phyloP scores from a whole-genome alignment of 805 yeast genomes.

The Myxozyma neotropica region DNA sequence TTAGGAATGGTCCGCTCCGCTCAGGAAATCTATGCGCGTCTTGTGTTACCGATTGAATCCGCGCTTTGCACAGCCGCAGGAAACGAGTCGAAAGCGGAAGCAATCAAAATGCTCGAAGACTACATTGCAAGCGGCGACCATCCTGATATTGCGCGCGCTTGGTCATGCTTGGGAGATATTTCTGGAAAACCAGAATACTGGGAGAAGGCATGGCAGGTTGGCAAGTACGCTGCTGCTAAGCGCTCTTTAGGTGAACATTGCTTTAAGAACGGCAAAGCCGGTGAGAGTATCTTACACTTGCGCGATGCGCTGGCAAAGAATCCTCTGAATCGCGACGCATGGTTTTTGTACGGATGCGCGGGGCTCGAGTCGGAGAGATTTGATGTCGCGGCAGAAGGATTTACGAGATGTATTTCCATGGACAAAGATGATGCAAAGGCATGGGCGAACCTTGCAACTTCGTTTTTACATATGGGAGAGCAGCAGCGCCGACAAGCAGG shows the following conservation, averaged over 20 bases:
- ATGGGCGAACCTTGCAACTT: constrained; percentile 90
- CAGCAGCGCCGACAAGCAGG: constrained; percentile 48
- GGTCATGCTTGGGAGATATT: constrained; percentile 83
- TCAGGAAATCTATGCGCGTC: constrained; percentile 79
- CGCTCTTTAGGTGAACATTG: constrained; percentile 74
- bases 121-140: constrained; percentile 46
- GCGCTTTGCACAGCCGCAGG: constrained; percentile 89
- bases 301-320: constrained; percentile 72
- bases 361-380: constrained; percentile 74
- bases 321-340: constrained; percentile 75
- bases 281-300: constrained; percentile 64
- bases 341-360: constrained; percentile 92
- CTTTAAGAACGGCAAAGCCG: constrained; percentile 55
- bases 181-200: constrained; percentile 74
- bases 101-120: constrained; percentile 58
- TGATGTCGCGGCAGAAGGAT: constrained; percentile 85
- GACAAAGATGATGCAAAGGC: constrained; percentile 80
- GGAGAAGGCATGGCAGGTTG: constrained; percentile 85
- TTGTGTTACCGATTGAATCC: constrained; percentile 74
- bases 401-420: constrained; percentile 82
- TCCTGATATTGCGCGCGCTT: constrained; percentile 72
- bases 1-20: constrained; percentile 86
- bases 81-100: constrained; percentile 56
- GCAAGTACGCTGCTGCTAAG: constrained; percentile 82
- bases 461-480: constrained; percentile 66